A percentile compares a stretch with the other conserved stretches of the same genome.
These are phyloP conservation scores for Aschersonia sp. DNA, from an alignment of 2,329 filamentous ascomycete species.

Conservation along the genomic window DNA sequence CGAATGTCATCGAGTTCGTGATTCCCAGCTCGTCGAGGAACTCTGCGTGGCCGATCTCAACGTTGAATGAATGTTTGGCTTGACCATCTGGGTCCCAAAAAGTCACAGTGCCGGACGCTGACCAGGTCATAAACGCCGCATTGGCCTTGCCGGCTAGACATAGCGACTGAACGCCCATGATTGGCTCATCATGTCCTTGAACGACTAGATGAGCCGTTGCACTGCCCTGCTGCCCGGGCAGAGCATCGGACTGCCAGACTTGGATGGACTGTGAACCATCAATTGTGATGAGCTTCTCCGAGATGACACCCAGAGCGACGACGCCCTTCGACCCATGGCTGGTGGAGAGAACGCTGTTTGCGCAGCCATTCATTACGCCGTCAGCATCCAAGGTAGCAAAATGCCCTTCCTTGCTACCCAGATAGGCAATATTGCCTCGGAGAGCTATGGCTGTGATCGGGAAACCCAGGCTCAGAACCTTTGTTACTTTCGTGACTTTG, in stretches of 20 bases:
- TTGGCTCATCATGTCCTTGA: constrained; percentile 46
- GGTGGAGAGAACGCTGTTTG: constrained; percentile 22
- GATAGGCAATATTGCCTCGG: constrained; percentile 42
- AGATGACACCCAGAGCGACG: constrained; percentile 54
- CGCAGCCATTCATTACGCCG: constrained; percentile 27
- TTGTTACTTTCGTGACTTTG: constrained; percentile 54
- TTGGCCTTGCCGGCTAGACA: constrained; percentile 41
- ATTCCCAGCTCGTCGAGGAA: constrained; percentile 34
- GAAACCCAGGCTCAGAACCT: constrained; percentile 53
- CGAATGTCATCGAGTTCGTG: constrained; percentile 44
- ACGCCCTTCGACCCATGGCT: constrained; percentile 29
- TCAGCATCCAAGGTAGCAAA: constrained; percentile 38
- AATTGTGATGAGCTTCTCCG: constrained; percentile 55
- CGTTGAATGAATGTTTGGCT: constrained; percentile 46
- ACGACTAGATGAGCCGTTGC: constrained; percentile 36
- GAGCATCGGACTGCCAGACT: constrained; percentile 37
- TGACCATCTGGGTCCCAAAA: constrained; percentile 70
- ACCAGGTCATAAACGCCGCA: constrained; percentile 81
- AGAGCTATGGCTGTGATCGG: constrained; percentile 51
- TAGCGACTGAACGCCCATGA: constrained; percentile 61
- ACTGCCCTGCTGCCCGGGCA: constrained; percentile 22
- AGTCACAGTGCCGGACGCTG: constrained; percentile 61
- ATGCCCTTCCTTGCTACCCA: constrained; percentile 53
- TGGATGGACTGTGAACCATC: constrained; percentile 65
- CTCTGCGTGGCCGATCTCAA: constrained; percentile 52